Evolutionary conservation across 2,329 filamentous ascomycete species (phyloP), one percentile per base, ranked within the genome.

Genomic region (Trichoderma cornu-damae): DNA sequence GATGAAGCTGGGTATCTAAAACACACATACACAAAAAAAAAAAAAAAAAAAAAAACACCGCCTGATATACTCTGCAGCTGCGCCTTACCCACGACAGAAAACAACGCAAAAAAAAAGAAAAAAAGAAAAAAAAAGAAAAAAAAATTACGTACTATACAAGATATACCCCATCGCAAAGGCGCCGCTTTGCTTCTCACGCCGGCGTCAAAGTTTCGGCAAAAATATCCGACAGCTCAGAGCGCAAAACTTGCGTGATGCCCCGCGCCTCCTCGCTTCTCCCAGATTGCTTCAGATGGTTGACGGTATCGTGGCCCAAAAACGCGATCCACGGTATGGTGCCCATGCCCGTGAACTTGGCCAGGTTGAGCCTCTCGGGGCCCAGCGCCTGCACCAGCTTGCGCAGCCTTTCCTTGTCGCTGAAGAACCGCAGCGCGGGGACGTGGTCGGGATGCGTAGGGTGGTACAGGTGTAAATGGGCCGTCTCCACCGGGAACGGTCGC

Each of bases 401-500:
- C 30, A 74, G 56, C 28, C 61, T 65, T 30, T 68, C 57, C 57
- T 64, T 69, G 49, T 73, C 65, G 43, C 65, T 61, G 59, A 84
- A 74, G 53, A 79, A 76, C 2, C 72, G 64, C 9, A 84, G 63
- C 0, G 82, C 82, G 1, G 73, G 72, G 2, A 70, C 66, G 20
- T 77, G 72, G 24, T 75, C 73, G 0, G 82, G 81, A 2, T 71
- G 70, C 0, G 76, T 77, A 0, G 82, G 82, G 63, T 84, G 81
- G 57, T 80, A 73, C 1, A 85, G 71, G 26, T 78, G 73, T 3
- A 85, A 70, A 61, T 84, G 82, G 0, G 81, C 81, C 30, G 73
- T 71, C 49, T 81, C 77, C 6, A 82, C 65, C 6, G 66, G 65
- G 35, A 77, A 66, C 1, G 71, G 67, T 22, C 64, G 64, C 4